Conservation (phyloP, 73 alveolate species). For the Uronychia setigera region DNA sequence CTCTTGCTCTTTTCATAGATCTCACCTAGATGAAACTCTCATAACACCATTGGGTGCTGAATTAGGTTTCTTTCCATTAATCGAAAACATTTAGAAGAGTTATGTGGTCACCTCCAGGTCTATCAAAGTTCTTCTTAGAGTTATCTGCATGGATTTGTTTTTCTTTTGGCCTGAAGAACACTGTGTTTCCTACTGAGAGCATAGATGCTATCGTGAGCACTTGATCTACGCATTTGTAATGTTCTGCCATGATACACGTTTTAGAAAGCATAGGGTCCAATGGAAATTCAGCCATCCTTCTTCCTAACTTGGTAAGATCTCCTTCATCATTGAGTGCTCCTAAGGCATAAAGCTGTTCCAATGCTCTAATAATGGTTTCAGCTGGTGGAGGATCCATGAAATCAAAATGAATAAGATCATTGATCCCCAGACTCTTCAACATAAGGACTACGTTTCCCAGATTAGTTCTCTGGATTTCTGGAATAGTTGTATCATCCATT, state of each 20-base stretch:
- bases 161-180: constrained; percentile 96
- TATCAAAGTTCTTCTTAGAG: constrained; percentile 93
- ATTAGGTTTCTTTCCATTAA: constrained; percentile 98
- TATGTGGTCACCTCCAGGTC: constrained; percentile 99
- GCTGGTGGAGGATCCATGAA: constrained; percentile 99
- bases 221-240: constrained; percentile 96
- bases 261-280: constrained; percentile 97
- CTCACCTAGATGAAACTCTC: constrained; percentile 97
- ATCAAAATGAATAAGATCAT: constrained; percentile 98
- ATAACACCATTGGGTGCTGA: constrained; percentile 92
- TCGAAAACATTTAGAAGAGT: constrained; percentile 96
- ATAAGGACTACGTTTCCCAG: constrained; percentile 97
- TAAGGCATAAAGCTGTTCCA: constrained; percentile 98
- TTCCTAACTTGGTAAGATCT: constrained; percentile 97
- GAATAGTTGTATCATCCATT: constrained; percentile 96
- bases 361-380: constrained; percentile 92
- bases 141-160: constrained; percentile 97
- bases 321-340: constrained; percentile 99
- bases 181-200: constrained; percentile 98
- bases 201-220: constrained; percentile 94
- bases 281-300: constrained; percentile 99
- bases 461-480: constrained; percentile 99
- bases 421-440: constrained; percentile 98
- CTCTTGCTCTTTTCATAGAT: constrained; percentile 99
- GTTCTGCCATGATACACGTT: constrained; percentile 84